These are phyloP conservation scores for Hibiscus mutabilis DNA, from an alignment of 345 rosid genomes.

Conservation along the genomic window DNA sequence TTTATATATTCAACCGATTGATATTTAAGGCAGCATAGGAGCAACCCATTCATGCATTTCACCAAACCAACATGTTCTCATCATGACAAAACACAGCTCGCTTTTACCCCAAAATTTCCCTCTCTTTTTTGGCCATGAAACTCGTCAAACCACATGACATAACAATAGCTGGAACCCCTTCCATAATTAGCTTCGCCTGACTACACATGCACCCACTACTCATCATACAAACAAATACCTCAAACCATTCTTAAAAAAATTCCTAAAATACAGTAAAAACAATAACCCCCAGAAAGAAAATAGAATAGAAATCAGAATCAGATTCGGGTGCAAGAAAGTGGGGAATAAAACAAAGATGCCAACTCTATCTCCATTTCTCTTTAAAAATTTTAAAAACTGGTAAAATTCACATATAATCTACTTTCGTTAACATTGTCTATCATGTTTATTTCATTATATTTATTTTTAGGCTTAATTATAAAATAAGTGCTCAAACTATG, in stretches of 20 bases:
- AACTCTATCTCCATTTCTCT: conserved; percentile 5
- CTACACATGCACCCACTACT: conserved; percentile 22
- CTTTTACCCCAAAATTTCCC: not conserved
- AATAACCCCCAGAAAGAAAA: not conserved
- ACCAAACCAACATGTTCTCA: conserved; percentile 10
- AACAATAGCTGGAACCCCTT: conserved; percentile 1
- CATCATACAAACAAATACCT: not conserved
- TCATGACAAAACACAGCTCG: conserved; percentile 15
- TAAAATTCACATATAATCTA: not conserved
- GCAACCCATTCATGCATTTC: not conserved
- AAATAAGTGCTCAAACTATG: too few relatives aligned
- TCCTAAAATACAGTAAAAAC: not conserved
- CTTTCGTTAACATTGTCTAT: not conserved
- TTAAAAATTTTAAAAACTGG: not conserved
- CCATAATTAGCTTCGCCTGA: conserved; percentile 23
- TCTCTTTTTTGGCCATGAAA: not conserved
- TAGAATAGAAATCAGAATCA: not conserved
- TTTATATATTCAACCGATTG: not conserved
- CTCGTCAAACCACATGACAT: not conserved
- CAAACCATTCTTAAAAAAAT: not conserved
- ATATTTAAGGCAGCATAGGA: not conserved
- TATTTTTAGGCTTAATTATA: too few relatives aligned
- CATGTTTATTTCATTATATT: not conserved
- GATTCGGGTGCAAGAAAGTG: conserved; percentile 9
- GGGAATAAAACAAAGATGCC: not conserved